phyloP scores from a whole-genome alignment of 345 rosid species.

The Salix exigua region DNA sequence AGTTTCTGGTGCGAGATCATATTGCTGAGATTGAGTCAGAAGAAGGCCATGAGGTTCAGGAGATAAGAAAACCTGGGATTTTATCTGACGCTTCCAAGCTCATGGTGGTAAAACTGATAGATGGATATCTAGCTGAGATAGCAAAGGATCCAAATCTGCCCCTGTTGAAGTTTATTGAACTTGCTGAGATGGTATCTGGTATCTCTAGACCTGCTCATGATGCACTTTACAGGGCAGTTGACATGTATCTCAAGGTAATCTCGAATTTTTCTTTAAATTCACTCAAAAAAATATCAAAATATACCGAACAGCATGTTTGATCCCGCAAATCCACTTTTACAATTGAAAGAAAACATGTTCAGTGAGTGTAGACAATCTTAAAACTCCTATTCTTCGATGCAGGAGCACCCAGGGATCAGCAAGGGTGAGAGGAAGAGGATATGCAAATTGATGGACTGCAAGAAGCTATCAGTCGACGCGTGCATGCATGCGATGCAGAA shows the following conservation, averaged over 20 bases:
- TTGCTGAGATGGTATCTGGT: slow-evolving; percentile 59
- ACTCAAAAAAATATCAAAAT: neutral
- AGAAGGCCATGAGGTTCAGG: slow-evolving; percentile 36
- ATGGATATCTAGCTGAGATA: slow-evolving; percentile 72
- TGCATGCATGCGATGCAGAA: slow-evolving; percentile 86
- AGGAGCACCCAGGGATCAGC: slow-evolving; percentile 73
- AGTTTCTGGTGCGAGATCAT: slow-evolving; percentile 54
- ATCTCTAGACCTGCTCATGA: slow-evolving; percentile 76
- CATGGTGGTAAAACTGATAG: slow-evolving; percentile 73
- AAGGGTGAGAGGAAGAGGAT: slow-evolving; percentile 77
- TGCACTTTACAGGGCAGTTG: slow-evolving; percentile 77
- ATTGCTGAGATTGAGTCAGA: slow-evolving; percentile 43
- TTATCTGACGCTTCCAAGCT: slow-evolving; percentile 79
- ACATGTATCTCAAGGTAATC: slow-evolving; percentile 71
- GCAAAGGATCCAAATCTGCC: slow-evolving; percentile 69
- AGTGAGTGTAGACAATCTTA: neutral
- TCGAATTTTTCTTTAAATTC: neutral
- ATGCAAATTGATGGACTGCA: slow-evolving; percentile 87
- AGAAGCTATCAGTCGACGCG: slow-evolving; percentile 77
- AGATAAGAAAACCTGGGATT: slow-evolving; percentile 46
- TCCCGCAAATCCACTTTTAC: neutral
- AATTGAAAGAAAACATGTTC: neutral
- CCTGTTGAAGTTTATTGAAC: slow-evolving; percentile 49
- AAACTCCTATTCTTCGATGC: slow-evolving; percentile 13
- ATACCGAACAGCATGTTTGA: neutral